Base-by-base conservation (phyloP, 768 basidiomycete genomes). In the Inosperma sp. region DNA sequence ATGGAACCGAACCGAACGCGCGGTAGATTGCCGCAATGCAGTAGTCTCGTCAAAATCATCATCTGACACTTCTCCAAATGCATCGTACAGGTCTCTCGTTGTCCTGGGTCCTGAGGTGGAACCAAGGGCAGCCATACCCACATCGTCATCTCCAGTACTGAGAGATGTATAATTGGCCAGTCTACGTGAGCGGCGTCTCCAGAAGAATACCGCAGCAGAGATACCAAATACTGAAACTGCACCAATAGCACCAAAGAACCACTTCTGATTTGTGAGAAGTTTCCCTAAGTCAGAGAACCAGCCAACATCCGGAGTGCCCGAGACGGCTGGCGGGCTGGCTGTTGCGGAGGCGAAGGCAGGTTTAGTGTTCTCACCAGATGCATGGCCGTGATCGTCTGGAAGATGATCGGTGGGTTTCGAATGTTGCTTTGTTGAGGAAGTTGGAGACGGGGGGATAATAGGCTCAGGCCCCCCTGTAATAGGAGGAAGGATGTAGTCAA, bases 11-110 rank as follows among this genome's bases (percentile, higher is more conserved):
- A 81, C 57, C 2, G 71, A 72, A n/a, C 62, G 63, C 23, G 64
- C 63, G 43, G 52, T 60, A 3, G 65, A 67, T 60, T 70, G 68
- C 23, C 76, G 74, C 45, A 94, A 70, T 25, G 78, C 79, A 0
- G 84, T 83, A 55, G 77, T 76, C 62, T 93, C 93, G 59, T 87
- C 84, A 16, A 89, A 84, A 13, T 85, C 86, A 37, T 90, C 87
- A 53, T 91, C 93, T 25, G 85, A 87, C 22, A 84, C 77, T 62
- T 93, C 92, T 29, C 92, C 93, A 68, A 98, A 98, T 14, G 95
- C 94, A 67, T 98, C 93, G 61, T 97, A 98, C 54, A 99, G 64
- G 68, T 97, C 95, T 70, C 87, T 87, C 43, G 93, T 88, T 16
- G 70, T 69, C 43, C 84, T 76, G 30, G 76, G 71, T 25, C 60